Percentiles rank a stretch among this genome's conserved stretches.
These are phyloP conservation scores for Glarea lozoyensis DNA, from an alignment of 495 filamentous ascomycete species.

Conservation along the genomic window DNA sequence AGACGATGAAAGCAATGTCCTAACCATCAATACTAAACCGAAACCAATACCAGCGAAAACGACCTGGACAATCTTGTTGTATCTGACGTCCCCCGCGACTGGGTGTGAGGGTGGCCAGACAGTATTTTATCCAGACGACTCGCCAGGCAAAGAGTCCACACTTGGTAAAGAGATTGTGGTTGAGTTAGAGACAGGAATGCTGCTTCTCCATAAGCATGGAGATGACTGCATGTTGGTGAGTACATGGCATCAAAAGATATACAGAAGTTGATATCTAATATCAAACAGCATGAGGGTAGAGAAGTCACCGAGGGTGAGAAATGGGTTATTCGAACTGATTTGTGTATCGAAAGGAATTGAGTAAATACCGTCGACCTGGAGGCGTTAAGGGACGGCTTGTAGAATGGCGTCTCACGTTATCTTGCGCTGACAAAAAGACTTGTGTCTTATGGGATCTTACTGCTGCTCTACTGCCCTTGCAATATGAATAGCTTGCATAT, in stretches of 20 bases:
- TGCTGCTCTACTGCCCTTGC: too few relatives aligned
- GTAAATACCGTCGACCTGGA: too few relatives aligned
- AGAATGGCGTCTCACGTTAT: too few relatives aligned
- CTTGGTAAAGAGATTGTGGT: slow-evolving; percentile 54
- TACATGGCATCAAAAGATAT: neutral
- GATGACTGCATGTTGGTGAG: slow-evolving; percentile 65
- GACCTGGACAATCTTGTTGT: slow-evolving; percentile 88
- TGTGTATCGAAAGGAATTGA: slow-evolving; percentile 64
- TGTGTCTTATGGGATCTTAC: too few relatives aligned
- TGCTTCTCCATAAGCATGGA: slow-evolving; percentile 82
- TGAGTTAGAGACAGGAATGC: slow-evolving; percentile 69
- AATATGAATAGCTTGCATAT: too few relatives aligned
- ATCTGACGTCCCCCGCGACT: slow-evolving; percentile 61
- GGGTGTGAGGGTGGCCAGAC: slow-evolving; percentile 79
- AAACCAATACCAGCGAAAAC: slow-evolving; percentile 54
- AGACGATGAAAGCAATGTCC: slow-evolving; percentile 73
- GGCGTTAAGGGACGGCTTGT: too few relatives aligned
- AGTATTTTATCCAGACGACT: slow-evolving; percentile 69
- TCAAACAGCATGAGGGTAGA: slow-evolving; percentile 59
- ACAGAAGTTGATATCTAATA: slow-evolving; percentile 15
- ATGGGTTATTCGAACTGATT: slow-evolving; percentile 85
- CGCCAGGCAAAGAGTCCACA: slow-evolving; percentile 26
- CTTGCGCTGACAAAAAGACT: too few relatives aligned
- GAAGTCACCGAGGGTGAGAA: slow-evolving; percentile 79
- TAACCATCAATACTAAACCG: slow-evolving; percentile 43